Conservation (phyloP, 2,329 filamentous ascomycete species). For the Westerdykella ornata region DNA sequence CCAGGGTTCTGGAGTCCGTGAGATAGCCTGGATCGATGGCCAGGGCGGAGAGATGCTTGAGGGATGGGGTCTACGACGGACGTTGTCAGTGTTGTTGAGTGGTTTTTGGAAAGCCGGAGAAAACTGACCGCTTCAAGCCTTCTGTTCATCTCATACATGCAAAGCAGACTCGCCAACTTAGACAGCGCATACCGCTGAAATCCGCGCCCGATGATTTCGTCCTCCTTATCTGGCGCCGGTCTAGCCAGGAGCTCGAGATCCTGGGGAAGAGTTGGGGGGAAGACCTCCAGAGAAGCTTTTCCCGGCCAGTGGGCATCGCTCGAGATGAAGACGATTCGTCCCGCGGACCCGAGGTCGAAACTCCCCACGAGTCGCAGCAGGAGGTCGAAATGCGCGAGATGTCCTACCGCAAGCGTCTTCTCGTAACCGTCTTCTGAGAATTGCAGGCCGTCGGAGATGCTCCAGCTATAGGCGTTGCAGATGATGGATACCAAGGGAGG, state of each 20-base stretch:
- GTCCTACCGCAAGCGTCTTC: constrained; percentile 11
- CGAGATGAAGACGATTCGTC: constrained; percentile 17
- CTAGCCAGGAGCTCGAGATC: constrained; percentile 36
- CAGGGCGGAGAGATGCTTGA: constrained; percentile 23
- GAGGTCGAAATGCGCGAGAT: constrained; percentile 16
- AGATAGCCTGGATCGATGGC: constrained; percentile 33
- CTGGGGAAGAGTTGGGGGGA: constrained; percentile 26
- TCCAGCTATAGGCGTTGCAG: constrained; percentile 21
- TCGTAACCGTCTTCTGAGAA: constrained; percentile 17
- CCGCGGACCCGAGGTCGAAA: constrained; percentile 7
- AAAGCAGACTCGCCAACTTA: constrained; percentile 40
- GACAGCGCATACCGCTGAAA: constrained; percentile 42
- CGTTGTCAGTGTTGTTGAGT: background rate
- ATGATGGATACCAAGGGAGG: constrained; percentile 15
- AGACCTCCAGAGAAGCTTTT: constrained; percentile 34
- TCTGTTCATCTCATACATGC: constrained; percentile 39
- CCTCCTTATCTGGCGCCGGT: constrained; percentile 22
- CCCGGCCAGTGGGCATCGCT: constrained; percentile 37
- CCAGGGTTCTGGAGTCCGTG: constrained; percentile 35
- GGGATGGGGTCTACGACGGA: constrained; percentile 14
- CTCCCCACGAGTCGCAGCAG: constrained; percentile 10
- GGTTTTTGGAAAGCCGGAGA: background rate
- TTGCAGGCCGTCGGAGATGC: constrained; percentile 6
- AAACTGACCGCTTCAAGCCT: constrained; percentile 23
- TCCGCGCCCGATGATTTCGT: constrained; percentile 36